A percentile compares a stretch with the other conserved stretches of the same genome.
phyloP scores from a whole-genome alignment of 2,329 filamentous ascomycete species.

The Aspergillus pseudoterreus region DNA sequence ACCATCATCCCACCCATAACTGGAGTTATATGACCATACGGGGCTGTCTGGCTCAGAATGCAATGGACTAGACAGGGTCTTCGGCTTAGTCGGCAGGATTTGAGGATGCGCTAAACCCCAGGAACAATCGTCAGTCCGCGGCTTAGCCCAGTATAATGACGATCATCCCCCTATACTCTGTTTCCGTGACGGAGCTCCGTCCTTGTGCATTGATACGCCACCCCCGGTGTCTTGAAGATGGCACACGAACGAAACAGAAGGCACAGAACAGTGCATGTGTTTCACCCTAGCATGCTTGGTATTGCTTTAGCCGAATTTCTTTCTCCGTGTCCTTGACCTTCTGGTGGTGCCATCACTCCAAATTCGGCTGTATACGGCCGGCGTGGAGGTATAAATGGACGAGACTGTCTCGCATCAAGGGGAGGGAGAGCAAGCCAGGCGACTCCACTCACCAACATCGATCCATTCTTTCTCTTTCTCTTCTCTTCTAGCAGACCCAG shows the following conservation, averaged over 20 bases:
- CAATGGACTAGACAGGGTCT: neutral
- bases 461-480: neutral
- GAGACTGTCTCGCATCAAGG: neutral
- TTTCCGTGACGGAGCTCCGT: constrained; percentile 15
- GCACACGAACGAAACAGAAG: neutral
- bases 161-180: constrained; percentile 10
- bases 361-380: neutral
- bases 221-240: neutral
- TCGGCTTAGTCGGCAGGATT: neutral
- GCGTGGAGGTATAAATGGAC: constrained; percentile 1
- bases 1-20: neutral
- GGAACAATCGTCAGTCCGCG: neutral
- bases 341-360: constrained; percentile 1
- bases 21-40: neutral
- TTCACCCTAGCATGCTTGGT: neutral
- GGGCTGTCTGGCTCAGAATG: neutral
- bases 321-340: constrained; percentile 10
- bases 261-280: neutral
- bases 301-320: constrained; percentile 2
- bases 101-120: neutral
- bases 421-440: neutral
- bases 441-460: neutral
- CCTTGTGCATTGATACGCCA: neutral
- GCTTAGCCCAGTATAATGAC: constrained; percentile 5
- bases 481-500: neutral